Evolutionary conservation across 2,329 filamentous ascomycete species (phyloP).

Genomic region (Colletotrichum nymphaeae): DNA sequence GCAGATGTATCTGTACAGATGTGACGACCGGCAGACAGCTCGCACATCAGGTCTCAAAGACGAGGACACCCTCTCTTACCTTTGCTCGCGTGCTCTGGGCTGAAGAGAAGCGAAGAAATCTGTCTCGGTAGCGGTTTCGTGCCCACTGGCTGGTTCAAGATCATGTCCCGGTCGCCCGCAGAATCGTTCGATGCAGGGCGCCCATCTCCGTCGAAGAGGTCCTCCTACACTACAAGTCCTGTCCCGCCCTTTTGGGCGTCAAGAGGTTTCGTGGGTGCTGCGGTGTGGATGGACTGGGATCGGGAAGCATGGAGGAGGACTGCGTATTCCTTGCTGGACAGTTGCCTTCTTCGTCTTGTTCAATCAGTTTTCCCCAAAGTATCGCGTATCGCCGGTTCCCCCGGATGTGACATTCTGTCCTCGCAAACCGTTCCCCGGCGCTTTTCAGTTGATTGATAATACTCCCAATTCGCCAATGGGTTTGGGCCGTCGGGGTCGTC

Average conservation of each 20-base stretch:
- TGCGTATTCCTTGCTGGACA: not conserved
- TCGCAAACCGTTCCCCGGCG: not conserved
- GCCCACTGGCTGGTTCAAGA: not conserved
- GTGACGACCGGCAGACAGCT: not conserved
- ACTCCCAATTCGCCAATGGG: not conserved
- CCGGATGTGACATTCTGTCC: conserved; percentile 4
- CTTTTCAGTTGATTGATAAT: conserved; percentile 8
- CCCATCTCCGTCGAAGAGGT: conserved; percentile 16
- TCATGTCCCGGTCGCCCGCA: conserved; percentile 18
- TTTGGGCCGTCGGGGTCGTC: not conserved
- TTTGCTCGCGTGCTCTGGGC: not conserved
- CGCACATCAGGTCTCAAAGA: not conserved
- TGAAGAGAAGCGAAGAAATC: not conserved
- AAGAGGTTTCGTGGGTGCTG: not conserved
- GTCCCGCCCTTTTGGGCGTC: not conserved
- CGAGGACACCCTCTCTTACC: conserved; percentile 23
- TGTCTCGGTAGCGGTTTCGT: not conserved
- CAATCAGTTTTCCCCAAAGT: not conserved
- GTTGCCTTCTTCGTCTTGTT: not conserved
- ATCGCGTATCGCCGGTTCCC: not conserved
- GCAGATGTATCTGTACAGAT: too few relatives aligned
- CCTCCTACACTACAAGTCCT: not conserved
- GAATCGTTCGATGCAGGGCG: conserved; percentile 31
- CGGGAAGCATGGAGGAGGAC: not conserved
- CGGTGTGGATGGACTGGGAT: conserved; percentile 9